Percentiles rank a stretch among this genome's conserved stretches.
Evolutionary conservation across 192 early-diverging fungal genomes (phyloP).

Genomic region (Glomus cerebriforme): DNA sequence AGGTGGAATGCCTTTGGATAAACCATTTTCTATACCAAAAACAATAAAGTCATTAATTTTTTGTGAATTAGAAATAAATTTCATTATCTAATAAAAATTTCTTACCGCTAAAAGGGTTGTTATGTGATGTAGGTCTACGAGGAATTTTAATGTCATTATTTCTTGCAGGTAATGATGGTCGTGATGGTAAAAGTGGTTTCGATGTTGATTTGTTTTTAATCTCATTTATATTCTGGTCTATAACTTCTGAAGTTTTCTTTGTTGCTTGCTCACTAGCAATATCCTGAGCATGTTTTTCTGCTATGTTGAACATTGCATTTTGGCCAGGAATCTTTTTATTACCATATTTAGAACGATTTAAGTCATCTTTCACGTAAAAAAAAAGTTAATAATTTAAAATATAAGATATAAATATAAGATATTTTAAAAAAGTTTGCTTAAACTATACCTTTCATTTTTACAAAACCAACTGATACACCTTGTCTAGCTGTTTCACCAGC

Average conservation of each 20-base stretch:
- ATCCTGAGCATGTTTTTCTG: background rate
- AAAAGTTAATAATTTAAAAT: too few species aligned
- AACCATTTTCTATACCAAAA: too few species aligned
- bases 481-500: background rate
- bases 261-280: too few species aligned
- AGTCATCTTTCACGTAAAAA: background rate
- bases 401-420: too few species aligned
- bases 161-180: background rate
- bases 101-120: slow-evolving; percentile 18
- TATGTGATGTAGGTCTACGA: slow-evolving; percentile 18
- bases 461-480: background rate
- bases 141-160: background rate
- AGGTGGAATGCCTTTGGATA: too few species aligned
- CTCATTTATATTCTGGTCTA: too few species aligned
- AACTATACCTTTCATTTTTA: background rate
- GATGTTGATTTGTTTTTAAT: too few species aligned
- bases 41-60: too few species aligned
- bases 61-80: too few species aligned
- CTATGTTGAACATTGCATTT: background rate
- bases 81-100: background rate
- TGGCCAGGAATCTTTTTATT: slow-evolving; percentile 15
- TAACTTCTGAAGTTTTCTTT: too few species aligned
- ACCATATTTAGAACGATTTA: background rate
- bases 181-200: too few species aligned
- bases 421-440: too few species aligned